Percentiles rank a stretch among this genome's conserved stretches.
Conservation (phyloP, 2,329 filamentous ascomycete species). For the Xenoacremonium recifei region DNA sequence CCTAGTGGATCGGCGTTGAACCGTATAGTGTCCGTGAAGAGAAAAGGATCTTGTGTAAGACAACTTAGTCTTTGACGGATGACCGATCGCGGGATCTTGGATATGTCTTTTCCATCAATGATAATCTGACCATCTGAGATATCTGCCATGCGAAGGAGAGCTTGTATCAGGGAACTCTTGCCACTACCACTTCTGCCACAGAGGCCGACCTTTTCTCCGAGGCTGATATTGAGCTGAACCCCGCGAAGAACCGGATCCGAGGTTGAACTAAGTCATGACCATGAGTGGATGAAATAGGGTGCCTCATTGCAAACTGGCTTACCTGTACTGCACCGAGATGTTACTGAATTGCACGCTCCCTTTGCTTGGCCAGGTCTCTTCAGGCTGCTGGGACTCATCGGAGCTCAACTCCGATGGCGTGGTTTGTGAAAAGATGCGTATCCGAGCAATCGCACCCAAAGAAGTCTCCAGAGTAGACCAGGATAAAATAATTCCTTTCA, state of each 20-base stretch:
- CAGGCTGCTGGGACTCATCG: conserved; percentile 13
- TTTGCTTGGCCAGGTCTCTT: conserved; percentile 18
- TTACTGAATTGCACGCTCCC: conserved; percentile 23
- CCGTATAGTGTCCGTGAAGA: conserved; percentile 47
- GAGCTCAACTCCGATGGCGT: conserved; percentile 23
- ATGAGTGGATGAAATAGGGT: neutral
- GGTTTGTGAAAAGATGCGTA: conserved; percentile 24
- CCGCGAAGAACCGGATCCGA: conserved; percentile 26
- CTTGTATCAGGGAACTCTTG: conserved; percentile 39
- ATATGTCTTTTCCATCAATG: conserved; percentile 44
- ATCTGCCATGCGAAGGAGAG: conserved; percentile 49
- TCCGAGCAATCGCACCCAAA: conserved; percentile 27
- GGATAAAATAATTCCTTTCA: conserved; percentile 26
- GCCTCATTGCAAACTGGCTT: conserved; percentile 2
- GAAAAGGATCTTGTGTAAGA: conserved; percentile 52
- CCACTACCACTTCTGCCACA: conserved; percentile 45
- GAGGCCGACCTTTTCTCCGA: conserved; percentile 38
- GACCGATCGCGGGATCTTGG: conserved; percentile 21
- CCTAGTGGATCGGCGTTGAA: conserved; percentile 49
- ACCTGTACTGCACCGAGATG: conserved; percentile 28
- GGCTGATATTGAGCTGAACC: conserved; percentile 29
- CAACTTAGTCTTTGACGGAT: conserved; percentile 38
- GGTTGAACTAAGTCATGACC: conserved; percentile 17
- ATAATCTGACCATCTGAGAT: conserved; percentile 40
- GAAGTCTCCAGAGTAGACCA: conserved; percentile 32